Percentiles rank a stretch among this genome's conserved stretches.
These are phyloP conservation scores for Rhynchosporium secalis DNA, from an alignment of 2,329 filamentous ascomycete species.

Conservation along the genomic window DNA sequence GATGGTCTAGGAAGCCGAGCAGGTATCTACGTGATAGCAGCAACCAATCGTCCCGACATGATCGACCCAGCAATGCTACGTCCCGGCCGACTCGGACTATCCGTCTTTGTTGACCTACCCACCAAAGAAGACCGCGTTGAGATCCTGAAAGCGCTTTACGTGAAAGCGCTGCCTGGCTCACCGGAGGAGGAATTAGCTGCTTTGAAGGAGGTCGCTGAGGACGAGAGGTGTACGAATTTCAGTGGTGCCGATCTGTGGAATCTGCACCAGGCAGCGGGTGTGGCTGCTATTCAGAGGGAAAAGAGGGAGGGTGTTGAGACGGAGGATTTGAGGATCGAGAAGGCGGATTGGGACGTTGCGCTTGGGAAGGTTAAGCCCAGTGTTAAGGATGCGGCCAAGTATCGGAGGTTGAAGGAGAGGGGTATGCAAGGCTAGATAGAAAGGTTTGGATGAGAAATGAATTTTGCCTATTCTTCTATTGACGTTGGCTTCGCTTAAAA, in stretches of 20 bases:
- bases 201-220: slow-evolving; percentile 65
- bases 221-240: slow-evolving; percentile 70
- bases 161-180: slow-evolving; percentile 52
- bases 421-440: slow-evolving; percentile 35
- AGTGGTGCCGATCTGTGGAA: slow-evolving; percentile 67
- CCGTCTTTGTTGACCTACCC: slow-evolving; percentile 88
- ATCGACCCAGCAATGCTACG: slow-evolving; percentile 95
- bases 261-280: slow-evolving; percentile 44
- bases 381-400: slow-evolving; percentile 41
- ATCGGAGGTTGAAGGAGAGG: slow-evolving; percentile 40
- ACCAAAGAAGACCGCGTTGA: slow-evolving; percentile 77
- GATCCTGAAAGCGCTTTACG: slow-evolving; percentile 72
- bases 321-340: slow-evolving; percentile 34
- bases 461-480: not conserved
- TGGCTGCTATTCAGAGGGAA: slow-evolving; percentile 40
- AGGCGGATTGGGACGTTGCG: slow-evolving; percentile 40
- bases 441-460: not conserved
- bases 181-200: slow-evolving; percentile 52
- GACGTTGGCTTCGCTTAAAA: not conserved
- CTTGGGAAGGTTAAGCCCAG: slow-evolving; percentile 39
- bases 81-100: slow-evolving; percentile 82
- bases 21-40: slow-evolving; percentile 92
- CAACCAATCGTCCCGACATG: slow-evolving; percentile 93
- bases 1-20: slow-evolving; percentile 79
- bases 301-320: slow-evolving; percentile 25